Conservation (phyloP, 2,329 filamentous ascomycete species). For the Apiospora koreana region DNA sequence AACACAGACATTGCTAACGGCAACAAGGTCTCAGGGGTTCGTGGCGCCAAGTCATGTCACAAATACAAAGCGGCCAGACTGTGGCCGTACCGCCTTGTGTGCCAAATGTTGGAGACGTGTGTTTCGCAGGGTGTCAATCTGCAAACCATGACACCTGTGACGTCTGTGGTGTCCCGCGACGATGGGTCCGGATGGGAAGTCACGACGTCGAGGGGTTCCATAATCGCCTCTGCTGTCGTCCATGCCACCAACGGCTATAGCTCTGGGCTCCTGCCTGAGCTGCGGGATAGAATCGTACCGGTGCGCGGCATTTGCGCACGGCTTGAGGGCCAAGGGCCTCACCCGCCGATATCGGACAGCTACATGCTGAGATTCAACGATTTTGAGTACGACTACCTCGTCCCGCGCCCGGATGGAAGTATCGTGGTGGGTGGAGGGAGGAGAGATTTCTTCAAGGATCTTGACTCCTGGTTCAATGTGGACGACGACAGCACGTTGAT, state of each 20-base stretch:
- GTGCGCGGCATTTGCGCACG: slow-evolving; percentile 19
- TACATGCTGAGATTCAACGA: slow-evolving; percentile 24
- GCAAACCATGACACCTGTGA: slow-evolving; percentile 14
- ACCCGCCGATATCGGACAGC: slow-evolving; percentile 20
- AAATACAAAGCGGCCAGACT: slow-evolving; percentile 12
- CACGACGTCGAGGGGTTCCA: background rate
- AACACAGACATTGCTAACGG: background rate
- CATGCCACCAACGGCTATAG: slow-evolving; percentile 17
- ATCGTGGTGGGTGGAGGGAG: slow-evolving; percentile 46
- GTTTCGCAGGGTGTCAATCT: slow-evolving; percentile 14
- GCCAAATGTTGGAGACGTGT: slow-evolving; percentile 3
- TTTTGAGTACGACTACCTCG: slow-evolving; percentile 37
- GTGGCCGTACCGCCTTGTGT: slow-evolving; percentile 15
- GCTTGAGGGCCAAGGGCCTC: slow-evolving; percentile 14
- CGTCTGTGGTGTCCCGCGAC: background rate
- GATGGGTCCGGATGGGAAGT: background rate
- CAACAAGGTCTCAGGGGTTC: slow-evolving; percentile 14
- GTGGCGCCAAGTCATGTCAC: slow-evolving; percentile 12
- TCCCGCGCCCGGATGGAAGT: slow-evolving; percentile 40
- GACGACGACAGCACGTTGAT: slow-evolving; percentile 44
- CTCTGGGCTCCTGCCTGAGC: slow-evolving; percentile 13
- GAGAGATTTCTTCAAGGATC: slow-evolving; percentile 32
- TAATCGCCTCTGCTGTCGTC: slow-evolving; percentile 11
- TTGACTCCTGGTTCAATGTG: slow-evolving; percentile 43
- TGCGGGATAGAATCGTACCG: slow-evolving; percentile 11